Percentiles rank a stretch among this genome's conserved stretches.
phyloP scores from a whole-genome alignment of 805 yeast species.

The Kluyveromyces nonfermentans region DNA sequence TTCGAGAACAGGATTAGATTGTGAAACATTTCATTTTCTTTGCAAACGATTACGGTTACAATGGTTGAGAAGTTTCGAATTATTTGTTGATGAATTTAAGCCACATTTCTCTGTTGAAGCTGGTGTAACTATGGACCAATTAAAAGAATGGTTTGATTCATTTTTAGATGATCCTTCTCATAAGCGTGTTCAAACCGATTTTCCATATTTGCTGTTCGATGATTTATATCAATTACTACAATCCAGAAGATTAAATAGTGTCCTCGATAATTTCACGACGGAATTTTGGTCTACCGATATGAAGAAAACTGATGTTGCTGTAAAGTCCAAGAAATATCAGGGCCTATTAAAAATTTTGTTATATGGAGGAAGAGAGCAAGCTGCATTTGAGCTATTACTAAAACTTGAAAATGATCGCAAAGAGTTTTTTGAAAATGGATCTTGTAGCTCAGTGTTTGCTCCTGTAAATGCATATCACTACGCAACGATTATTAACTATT shows the following conservation, averaged over 20 bases:
- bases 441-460: conserved; percentile 21
- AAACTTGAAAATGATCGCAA: conserved; percentile 26
- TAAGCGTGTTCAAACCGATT: conserved; percentile 13
- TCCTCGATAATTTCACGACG: neutral
- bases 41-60: conserved; percentile 20
- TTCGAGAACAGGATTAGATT: conserved; percentile 9
- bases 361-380: conserved; percentile 12
- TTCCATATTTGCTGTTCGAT: conserved; percentile 12
- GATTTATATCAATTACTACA: conserved; percentile 8
- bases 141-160: conserved; percentile 9
- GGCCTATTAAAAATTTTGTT: conserved; percentile 22
- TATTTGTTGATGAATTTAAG: conserved; percentile 11
- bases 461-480: conserved; percentile 35
- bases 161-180: conserved; percentile 14
- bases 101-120: conserved; percentile 8
- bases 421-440: conserved; percentile 5
- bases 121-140: conserved; percentile 4
- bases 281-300: conserved; percentile 6
- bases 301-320: conserved; percentile 6
- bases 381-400: conserved; percentile 28
- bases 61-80: conserved; percentile 17
- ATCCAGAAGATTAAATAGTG: neutral
- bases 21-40: conserved; percentile 11
- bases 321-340: conserved; percentile 18
- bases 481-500: conserved; percentile 31